phyloP scores from a whole-genome alignment of 2,329 filamentous ascomycete genomes.

The Alternaria metachromatica region DNA sequence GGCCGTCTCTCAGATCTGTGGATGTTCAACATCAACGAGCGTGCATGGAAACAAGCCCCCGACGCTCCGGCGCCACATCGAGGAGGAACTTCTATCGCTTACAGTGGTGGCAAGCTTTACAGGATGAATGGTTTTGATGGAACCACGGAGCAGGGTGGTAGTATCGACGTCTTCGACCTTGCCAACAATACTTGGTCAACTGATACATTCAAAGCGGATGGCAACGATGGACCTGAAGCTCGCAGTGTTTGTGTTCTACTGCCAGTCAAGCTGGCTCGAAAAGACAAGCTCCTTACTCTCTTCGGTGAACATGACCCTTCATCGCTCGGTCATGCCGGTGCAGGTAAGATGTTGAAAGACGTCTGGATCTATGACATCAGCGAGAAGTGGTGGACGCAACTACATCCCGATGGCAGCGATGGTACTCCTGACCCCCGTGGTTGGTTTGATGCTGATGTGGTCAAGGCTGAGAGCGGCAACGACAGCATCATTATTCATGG shows the following conservation, averaged over 20 bases:
- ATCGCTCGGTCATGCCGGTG: conserved; percentile 60
- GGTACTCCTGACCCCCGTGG: conserved; percentile 54
- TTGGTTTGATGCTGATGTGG: conserved; percentile 62
- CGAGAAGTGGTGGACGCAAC: conserved; percentile 45
- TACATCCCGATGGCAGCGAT: conserved; percentile 28
- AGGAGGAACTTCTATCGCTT: conserved; percentile 71
- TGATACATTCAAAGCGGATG: conserved; percentile 51
- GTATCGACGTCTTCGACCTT: conserved; percentile 67
- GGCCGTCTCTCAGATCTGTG: conserved; percentile 75
- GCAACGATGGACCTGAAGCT: conserved; percentile 53
- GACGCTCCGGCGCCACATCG: conserved; percentile 71
- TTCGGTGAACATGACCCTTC: conserved; percentile 64
- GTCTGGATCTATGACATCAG: conserved; percentile 56
- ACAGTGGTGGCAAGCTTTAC: conserved; percentile 70
- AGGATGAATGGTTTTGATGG: conserved; percentile 84
- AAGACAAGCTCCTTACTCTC: conserved; percentile 55
- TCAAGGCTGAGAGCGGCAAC: conserved; percentile 37
- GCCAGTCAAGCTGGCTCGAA: conserved; percentile 47
- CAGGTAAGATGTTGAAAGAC: conserved; percentile 63
- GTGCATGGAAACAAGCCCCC: conserved; percentile 71
- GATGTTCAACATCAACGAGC: conserved; percentile 72
- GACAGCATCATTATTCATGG: conserved; percentile 57
- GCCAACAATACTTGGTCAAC: conserved; percentile 51
- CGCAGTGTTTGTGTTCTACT: conserved; percentile 60
- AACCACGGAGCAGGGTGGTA: conserved; percentile 70